Percentiles rank a stretch among this genome's conserved stretches.
Evolutionary conservation across 768 basidiomycete genomes (phyloP).

Genomic region (Boletus rubescentipes): DNA sequence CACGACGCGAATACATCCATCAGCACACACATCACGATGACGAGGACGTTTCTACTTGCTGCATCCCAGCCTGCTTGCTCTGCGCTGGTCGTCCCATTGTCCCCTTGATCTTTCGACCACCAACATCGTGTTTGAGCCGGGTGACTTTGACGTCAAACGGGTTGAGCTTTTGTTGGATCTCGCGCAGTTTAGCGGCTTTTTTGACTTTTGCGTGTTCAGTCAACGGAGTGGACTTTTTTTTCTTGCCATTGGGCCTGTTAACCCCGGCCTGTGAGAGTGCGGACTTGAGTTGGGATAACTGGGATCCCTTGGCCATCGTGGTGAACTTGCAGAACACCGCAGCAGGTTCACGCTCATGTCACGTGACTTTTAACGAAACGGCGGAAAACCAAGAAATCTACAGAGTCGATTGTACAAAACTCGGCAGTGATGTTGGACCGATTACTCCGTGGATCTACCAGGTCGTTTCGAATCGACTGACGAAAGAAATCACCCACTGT

Average conservation of each 20-base stretch:
- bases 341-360: no score
- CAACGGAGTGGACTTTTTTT: constrained; percentile 56
- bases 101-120: constrained; percentile 84
- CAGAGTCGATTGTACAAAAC: no score
- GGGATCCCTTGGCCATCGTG: constrained; percentile 68
- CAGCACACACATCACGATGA: constrained; percentile 1
- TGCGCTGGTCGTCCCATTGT: constrained; percentile 79
- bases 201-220: constrained; percentile 82
- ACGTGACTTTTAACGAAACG: no score
- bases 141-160: constrained; percentile 94
- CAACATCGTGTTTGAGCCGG: constrained; percentile 90
- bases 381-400: no score
- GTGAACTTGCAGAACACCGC: not conserved
- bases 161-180: constrained; percentile 85
- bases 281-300: constrained; percentile 86
- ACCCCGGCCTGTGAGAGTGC: constrained; percentile 81
- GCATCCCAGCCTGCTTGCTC: constrained; percentile 87
- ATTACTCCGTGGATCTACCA: no score
- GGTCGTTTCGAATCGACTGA: no score
- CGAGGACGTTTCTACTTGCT: constrained; percentile 58
- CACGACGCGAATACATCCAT: not conserved
- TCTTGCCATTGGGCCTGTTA: constrained; percentile 60
- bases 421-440: no score
- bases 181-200: constrained; percentile 72
- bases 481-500: no score